Evolutionary conservation across 140 eudicot genomes (phyloP), one percentile per base, ranked within the genome.

Genomic region (Bidens hawaiensis): DNA sequence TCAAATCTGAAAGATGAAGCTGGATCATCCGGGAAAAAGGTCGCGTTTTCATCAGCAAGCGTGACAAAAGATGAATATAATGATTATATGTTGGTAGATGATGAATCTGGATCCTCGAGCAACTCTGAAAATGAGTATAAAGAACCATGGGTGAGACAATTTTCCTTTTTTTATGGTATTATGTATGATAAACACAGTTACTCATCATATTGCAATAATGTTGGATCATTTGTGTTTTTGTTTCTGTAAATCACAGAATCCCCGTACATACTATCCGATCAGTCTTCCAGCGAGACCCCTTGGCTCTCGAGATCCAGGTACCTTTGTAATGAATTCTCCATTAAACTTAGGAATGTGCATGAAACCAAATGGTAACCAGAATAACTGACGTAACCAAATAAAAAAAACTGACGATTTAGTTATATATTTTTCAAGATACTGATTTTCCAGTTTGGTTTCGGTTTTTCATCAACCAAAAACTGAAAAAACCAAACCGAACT

Each of bases 261-360:
- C 82, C 17, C 5, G 61, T 46, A 69, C 83, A 49, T 17, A 81
- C 68, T 76, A 84, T 68, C 99, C 96, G 33, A 66, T 56, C 27
- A 77, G 77, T 57, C 95, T 88, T 72, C 99, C 99, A 70, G 63
- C 64, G 58, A 81, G 96, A 80, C 78, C 64, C 65, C 87, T 87
- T 18, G 28, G 70, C 72, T 80, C 88, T 58, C 95, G 95, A 73
- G 61, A 85, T 55, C 96, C 99, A 66, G 95, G 96, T 85, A 67
- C 63, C 28, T 6, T 68, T 69, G 48, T 24, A 53, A 40, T 40
- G 21, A 47, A 34, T 48, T 47, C 19, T 15, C 31, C 34, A 26
- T 17, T 17, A 15, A 30, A n/a, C n/a, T n/a, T n/a, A n/a, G n/a
- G n/a, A n/a, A n/a, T n/a, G n/a, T n/a, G n/a, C n/a, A n/a, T n/a